phyloP scores from a whole-genome alignment of 1,139 yeast genomes.

The Yamadazyma blattariae region DNA sequence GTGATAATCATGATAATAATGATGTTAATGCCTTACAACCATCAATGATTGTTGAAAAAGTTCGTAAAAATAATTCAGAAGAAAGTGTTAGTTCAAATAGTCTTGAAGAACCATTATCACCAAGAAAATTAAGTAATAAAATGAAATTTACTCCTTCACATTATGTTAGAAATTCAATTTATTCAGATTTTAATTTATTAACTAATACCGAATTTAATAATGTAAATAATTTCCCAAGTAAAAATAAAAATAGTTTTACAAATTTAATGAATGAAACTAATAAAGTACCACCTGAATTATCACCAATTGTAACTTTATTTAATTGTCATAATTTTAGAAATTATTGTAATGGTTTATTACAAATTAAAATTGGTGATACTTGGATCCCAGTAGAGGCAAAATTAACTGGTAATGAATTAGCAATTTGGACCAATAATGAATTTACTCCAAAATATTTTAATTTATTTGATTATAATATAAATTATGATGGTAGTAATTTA shows the following conservation, averaged over 20 bases:
- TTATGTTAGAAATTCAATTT: conserved; percentile 35
- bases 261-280: conserved; percentile 18
- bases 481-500: conserved; percentile 15
- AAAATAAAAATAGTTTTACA: conserved; percentile 18
- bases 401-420: conserved; percentile 51
- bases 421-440: conserved; percentile 42
- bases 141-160: conserved; percentile 37
- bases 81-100: neutral
- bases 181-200: neutral
- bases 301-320: conserved; percentile 41
- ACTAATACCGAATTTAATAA: neutral
- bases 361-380: conserved; percentile 20
- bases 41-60: neutral
- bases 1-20: neutral
- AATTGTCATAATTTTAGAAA: conserved; percentile 41
- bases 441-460: conserved; percentile 48
- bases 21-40: neutral
- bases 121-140: conserved; percentile 20
- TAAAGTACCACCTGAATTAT: conserved; percentile 34
- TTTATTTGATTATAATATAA: conserved; percentile 34
- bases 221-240: conserved; percentile 8
- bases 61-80: conserved; percentile 1
- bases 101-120: conserved; percentile 7
- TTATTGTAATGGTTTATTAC: conserved; percentile 33
- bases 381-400: conserved; percentile 45